Evolutionary conservation across 306 rosid genomes (phyloP).

Genomic region (Prosopis cineraria): DNA sequence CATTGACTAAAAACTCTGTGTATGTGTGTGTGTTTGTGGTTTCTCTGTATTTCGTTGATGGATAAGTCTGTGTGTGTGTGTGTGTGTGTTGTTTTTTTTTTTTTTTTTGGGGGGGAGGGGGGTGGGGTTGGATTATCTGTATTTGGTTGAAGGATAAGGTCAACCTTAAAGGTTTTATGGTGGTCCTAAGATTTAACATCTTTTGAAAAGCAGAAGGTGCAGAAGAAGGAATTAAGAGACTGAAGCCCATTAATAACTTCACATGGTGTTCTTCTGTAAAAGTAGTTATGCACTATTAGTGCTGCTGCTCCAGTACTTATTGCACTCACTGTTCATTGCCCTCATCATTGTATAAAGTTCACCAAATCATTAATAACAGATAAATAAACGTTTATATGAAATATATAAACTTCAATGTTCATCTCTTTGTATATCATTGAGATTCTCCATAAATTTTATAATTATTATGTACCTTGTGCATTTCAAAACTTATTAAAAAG

Average conservation of each 20-base stretch:
- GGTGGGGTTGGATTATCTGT: too few relatives aligned
- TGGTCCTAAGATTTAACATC: neutral
- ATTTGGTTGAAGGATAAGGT: neutral
- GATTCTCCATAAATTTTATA: too few relatives aligned
- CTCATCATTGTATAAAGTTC: slow-evolving; percentile 3
- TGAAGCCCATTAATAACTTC: slow-evolving; percentile 3
- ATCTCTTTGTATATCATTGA: too few relatives aligned
- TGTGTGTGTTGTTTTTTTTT: too few relatives aligned
- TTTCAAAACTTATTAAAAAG: neutral
- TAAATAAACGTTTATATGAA: neutral
- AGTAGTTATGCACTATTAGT: slow-evolving; percentile 11
- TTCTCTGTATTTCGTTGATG: too few relatives aligned
- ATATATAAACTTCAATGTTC: neutral
- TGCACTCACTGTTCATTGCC: neutral
- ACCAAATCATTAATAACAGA: neutral
- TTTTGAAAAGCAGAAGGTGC: neutral
- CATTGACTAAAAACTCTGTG: too few relatives aligned
- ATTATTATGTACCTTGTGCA: neutral
- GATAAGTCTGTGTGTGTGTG: too few relatives aligned
- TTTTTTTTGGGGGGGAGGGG: too few relatives aligned
- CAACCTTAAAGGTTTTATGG: neutral
- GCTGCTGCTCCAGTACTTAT: neutral
- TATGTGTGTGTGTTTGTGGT: too few relatives aligned
- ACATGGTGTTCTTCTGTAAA: slow-evolving; percentile 1
- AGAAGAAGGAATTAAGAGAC: slow-evolving; percentile 8